Evolutionary conservation across 106 monocot genomes (phyloP), one percentile per base, ranked within the genome.

Genomic region (Apostasia ramifera): DNA sequence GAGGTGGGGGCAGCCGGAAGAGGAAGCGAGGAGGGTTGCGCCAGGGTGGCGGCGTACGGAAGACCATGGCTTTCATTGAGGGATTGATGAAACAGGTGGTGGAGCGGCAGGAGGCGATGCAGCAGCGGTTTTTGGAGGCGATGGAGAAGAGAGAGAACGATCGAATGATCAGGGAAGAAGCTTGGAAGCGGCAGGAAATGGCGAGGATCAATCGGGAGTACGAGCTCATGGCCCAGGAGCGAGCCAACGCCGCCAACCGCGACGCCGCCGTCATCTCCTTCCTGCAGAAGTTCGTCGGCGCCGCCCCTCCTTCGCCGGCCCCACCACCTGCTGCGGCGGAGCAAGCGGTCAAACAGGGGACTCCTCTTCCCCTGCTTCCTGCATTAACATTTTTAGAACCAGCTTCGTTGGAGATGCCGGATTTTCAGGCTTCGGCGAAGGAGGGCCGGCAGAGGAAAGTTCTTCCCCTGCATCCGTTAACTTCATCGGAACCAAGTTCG

Each of bases 131-230:
- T 68, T 40, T 93, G 71, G 92, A 93, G 55, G 68, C 83, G 8
- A 83, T 93, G 41, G 92, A 93, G 79, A 93, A 77, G 79, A 55
- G 86, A 4, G 93, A 93, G 79, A 86, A 93, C 51, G 93, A 93
- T 10, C 58, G 86, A 61, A 86, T 81, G 88, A 75, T 80, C 2
- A 51, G 93, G 11, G 93, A 93, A 55, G 93, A 93, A 59, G 93
- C 88, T 2, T 93, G 93, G 93, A 75, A 71, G 80, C 59, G 88
- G 50, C 86, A 89, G 79, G 93, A 93, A 75, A 89, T 89, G 88
- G 72, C 77, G 39, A 64, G 89, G 50, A 74, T 86, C 12, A 70
- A 68, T 46, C 77, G 80, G 2, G 93, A 93, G 70, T 79, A 89
- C 61, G 88, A 93, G 76, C 61, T 79, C 57, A 72, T 82, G 48